Evolutionary conservation across 495 filamentous ascomycete species (phyloP).

Genomic region (Pseudoneurospora amorphoporcata): DNA sequence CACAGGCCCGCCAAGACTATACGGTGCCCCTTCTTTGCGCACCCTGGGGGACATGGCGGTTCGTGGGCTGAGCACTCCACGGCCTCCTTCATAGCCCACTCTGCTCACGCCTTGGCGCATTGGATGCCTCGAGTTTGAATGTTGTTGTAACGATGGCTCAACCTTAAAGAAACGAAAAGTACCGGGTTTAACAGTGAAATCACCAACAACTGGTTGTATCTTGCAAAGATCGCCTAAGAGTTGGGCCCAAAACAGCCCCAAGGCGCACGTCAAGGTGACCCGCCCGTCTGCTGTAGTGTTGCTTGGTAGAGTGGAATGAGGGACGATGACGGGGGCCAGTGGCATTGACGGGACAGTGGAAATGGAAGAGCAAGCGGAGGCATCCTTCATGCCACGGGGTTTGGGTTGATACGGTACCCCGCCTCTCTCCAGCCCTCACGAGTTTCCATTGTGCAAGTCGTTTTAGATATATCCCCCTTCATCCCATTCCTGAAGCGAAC

Average conservation of each 20-base stretch:
- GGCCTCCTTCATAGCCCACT: not conserved
- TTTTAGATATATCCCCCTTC: not conserved
- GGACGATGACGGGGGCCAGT: not conserved
- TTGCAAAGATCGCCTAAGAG: not conserved
- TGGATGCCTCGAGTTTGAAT: not conserved
- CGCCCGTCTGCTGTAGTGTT: not conserved
- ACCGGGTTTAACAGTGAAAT: not conserved
- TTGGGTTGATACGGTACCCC: not conserved
- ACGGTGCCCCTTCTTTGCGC: not conserved
- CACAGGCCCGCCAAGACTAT: not conserved
- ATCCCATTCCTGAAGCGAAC: not conserved
- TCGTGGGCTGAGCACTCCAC: not conserved
- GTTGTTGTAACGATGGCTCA: not conserved
- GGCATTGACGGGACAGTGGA: not conserved
- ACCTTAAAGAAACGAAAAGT: not conserved
- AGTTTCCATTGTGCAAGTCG: not conserved
- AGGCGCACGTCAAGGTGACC: not conserved
- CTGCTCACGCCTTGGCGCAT: not conserved
- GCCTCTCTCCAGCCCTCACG: not conserved
- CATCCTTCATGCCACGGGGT: not conserved
- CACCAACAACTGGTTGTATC: not conserved
- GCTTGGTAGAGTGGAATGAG: not conserved
- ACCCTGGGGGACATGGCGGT: not conserved
- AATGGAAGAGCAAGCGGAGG: not conserved
- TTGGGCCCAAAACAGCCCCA: not conserved